Evolutionary conservation across 1,284 basidiomycete species (phyloP), one percentile per base, ranked within the genome.

Genomic region (Sanghuangporus sanghuang): DNA sequence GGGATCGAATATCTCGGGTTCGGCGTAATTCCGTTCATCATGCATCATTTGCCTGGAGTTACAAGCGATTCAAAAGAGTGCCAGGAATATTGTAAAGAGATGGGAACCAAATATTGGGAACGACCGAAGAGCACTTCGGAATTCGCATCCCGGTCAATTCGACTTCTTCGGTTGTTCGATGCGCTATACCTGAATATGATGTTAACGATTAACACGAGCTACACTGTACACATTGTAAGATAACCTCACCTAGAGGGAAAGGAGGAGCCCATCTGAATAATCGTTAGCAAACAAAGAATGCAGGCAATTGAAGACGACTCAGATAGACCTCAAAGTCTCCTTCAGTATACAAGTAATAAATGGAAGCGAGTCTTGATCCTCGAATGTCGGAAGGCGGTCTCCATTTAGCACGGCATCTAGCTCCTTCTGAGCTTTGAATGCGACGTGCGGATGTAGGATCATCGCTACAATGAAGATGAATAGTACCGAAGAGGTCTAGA

Each of bases 271-370:
- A 56, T 56, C 54, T 56, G 16, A 21, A 12, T 3, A 12, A 3
- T 18, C 14, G 6, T 50, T 18, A 50, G 3, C 18, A 27, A 18
- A 18, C 27, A 21, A 7, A 40, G 53, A 8, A 53, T n/a, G 9
- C 11, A 44, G 11, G 18, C 12, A 3, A n/a, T 16, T 52, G 11
- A 36, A 18, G 12, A n/a, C 16, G 54, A 14, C 27, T 2, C 50
- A 58, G 27, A 75, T 36, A 58, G 27, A 75, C 57, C 74, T 66
- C 21, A 73, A 56, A 0, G 67, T 62, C 61, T 76, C 75, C 53
- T 73, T 69, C 21, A 73, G 61, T 3, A 72, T 62, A 0, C 73
- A 74, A 27, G 66, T 60, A 16, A 74, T 64, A 59, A 72, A 74
- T 2, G 73, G 71, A 6, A 74, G 61, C 3, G 56, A 32, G 1